Conservation (phyloP, 306 rosid species). For the Pueraria montana region DNA sequence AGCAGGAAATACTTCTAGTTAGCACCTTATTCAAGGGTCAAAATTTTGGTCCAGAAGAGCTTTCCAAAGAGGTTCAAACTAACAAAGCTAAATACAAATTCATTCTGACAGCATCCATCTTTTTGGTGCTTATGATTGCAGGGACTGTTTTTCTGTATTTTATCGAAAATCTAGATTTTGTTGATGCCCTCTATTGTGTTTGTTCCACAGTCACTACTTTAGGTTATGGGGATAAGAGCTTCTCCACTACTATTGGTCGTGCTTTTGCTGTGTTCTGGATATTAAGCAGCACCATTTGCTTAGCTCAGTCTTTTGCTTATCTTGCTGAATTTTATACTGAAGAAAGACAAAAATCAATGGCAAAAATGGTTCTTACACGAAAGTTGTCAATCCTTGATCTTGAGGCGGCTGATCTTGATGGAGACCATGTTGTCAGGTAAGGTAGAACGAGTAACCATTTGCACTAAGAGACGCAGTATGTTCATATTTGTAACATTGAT, state of each 20-base stretch:
- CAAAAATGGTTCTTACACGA: slow-evolving; percentile 66
- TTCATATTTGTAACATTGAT: not conserved
- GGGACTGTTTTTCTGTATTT: slow-evolving; percentile 67
- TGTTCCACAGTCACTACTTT: slow-evolving; percentile 88
- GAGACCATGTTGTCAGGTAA: slow-evolving; percentile 77
- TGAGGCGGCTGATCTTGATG: slow-evolving; percentile 90
- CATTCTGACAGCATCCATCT: slow-evolving; percentile 50
- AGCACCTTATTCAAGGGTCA: slow-evolving; percentile 57
- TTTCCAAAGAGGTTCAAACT: slow-evolving; percentile 59
- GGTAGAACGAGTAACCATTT: not conserved
- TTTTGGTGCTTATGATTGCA: slow-evolving; percentile 56
- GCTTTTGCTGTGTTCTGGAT: slow-evolving; percentile 86
- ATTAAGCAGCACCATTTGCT: slow-evolving; percentile 80
- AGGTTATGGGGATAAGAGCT: slow-evolving; percentile 90
- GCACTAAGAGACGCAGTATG: not conserved
- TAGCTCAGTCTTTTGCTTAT: slow-evolving; percentile 80
- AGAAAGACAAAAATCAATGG: slow-evolving; percentile 68
- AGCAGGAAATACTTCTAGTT: slow-evolving; percentile 73
- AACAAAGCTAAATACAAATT: slow-evolving; percentile 71
- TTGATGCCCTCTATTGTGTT: slow-evolving; percentile 83
- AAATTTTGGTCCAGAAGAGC: slow-evolving; percentile 47
- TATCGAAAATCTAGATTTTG: slow-evolving; percentile 63
- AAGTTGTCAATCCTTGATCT: slow-evolving; percentile 68
- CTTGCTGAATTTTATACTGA: slow-evolving; percentile 76
- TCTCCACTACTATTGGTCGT: slow-evolving; percentile 71